Conservation (phyloP, 345 rosid genomes). For the Erodium maritimum region DNA sequence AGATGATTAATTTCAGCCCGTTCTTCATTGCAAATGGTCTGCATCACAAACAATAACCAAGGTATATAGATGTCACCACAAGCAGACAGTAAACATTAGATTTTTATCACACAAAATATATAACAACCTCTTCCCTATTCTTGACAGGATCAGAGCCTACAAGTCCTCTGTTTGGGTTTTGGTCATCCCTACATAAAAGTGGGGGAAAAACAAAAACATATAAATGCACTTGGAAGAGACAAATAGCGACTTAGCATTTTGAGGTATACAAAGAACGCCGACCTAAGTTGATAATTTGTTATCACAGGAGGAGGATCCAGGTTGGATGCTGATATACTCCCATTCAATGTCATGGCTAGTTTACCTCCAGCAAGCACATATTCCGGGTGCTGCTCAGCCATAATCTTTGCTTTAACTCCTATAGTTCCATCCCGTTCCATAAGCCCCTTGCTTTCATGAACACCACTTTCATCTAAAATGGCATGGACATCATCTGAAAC, state of each 20-base stretch:
- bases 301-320: constrained; percentile 18
- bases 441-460: constrained; percentile 16
- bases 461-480: constrained; percentile 15
- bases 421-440: constrained; percentile 12
- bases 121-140: constrained; percentile 43
- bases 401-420: constrained; percentile 13
- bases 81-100: constrained; percentile 2
- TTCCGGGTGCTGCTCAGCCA: constrained; percentile 16
- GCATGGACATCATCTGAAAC: constrained; percentile 13
- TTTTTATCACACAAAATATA: background rate
- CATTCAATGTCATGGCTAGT: constrained; percentile 21
- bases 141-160: constrained; percentile 20
- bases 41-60: constrained; percentile 20
- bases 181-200: constrained; percentile 30
- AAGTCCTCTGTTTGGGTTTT: constrained; percentile 13
- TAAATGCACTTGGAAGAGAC: background rate
- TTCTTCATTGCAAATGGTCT: constrained; percentile 36
- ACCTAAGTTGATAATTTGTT: constrained; percentile 30
- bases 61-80: constrained; percentile 6
- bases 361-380: constrained; percentile 13
- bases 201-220: constrained; percentile 2
- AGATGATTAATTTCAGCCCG: constrained; percentile 50
- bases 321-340: constrained; percentile 14
- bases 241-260: background rate
- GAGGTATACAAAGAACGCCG: constrained; percentile 12